Conservation (phyloP, 2,329 filamentous ascomycete genomes). For the Elsinoe necatrix region DNA sequence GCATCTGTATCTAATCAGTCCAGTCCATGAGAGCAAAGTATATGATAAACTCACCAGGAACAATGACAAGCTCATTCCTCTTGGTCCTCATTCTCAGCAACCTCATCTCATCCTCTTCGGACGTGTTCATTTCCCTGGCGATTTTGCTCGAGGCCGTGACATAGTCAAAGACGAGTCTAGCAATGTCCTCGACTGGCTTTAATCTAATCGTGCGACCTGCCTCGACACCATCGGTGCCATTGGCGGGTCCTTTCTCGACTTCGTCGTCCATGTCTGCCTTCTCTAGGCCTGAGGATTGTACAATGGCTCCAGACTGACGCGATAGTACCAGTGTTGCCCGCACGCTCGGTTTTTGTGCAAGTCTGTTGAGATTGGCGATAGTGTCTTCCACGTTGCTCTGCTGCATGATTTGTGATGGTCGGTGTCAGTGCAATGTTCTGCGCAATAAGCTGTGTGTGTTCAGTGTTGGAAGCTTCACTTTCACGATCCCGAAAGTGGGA, state of each 20-base stretch:
- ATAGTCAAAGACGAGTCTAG: slow-evolving; percentile 67
- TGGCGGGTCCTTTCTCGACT: slow-evolving; percentile 19
- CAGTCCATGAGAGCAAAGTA: neutral
- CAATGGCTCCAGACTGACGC: slow-evolving; percentile 60
- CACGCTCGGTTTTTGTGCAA: slow-evolving; percentile 70
- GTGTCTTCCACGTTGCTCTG: slow-evolving; percentile 44
- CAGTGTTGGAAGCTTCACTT: neutral
- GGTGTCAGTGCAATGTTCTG: neutral
- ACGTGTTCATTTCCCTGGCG: slow-evolving; percentile 61
- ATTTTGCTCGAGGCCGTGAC: slow-evolving; percentile 60
- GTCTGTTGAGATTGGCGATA: slow-evolving; percentile 56
- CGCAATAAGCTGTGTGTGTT: neutral
- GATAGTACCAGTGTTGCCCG: slow-evolving; percentile 70
- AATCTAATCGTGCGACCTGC: slow-evolving; percentile 32
- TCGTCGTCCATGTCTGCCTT: slow-evolving; percentile 48
- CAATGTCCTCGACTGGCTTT: slow-evolving; percentile 62
- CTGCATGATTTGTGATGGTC: slow-evolving; percentile 20
- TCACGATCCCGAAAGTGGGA: too few species aligned
- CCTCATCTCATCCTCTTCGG: slow-evolving; percentile 71
- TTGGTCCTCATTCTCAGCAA: slow-evolving; percentile 69
- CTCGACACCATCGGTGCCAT: slow-evolving; percentile 20
- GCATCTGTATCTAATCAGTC: slow-evolving; percentile 40
- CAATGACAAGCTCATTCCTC: slow-evolving; percentile 76
- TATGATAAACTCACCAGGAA: slow-evolving; percentile 46
- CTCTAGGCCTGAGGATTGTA: slow-evolving; percentile 64